Evolutionary conservation across 106 monocot species (phyloP).

Genomic region (Dioscorea alata): DNA sequence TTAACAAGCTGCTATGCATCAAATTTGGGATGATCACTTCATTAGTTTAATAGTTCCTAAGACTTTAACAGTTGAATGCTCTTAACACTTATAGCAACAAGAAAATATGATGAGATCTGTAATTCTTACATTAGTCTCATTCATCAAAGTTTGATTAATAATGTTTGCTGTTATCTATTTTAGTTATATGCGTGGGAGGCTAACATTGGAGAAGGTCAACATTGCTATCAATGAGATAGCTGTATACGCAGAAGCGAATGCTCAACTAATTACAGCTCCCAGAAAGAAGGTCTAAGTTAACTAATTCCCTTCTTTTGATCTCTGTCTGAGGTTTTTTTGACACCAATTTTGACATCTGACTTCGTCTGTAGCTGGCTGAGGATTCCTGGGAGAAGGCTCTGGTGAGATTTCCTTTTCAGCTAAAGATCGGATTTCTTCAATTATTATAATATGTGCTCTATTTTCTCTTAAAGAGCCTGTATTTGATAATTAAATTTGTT

Average conservation of each 20-base stretch:
- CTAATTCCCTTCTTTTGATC: conserved; percentile 1
- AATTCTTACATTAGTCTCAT: no score
- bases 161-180: background rate
- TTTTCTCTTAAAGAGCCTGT: no score
- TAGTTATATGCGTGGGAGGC: conserved; percentile 94
- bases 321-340: background rate
- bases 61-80: no score
- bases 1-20: no score
- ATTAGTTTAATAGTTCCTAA: no score
- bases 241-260: conserved; percentile 71
- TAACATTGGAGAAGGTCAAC: conserved; percentile 87
- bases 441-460: no score
- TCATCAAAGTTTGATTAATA: no score
- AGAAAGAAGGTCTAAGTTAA: conserved; percentile 65
- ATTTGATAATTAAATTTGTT: no score
- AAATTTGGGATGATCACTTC: no score
- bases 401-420: conserved; percentile 36
- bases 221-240: conserved; percentile 87
- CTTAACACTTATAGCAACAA: no score
- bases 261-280: conserved; percentile 58
- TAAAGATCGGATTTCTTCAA: background rate
- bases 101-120: no score
- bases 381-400: conserved; percentile 76
- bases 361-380: conserved; percentile 62
- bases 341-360: background rate